Evolutionary conservation across 2,329 filamentous ascomycete species (phyloP).

Genomic region (Fusarium praegraminearum): DNA sequence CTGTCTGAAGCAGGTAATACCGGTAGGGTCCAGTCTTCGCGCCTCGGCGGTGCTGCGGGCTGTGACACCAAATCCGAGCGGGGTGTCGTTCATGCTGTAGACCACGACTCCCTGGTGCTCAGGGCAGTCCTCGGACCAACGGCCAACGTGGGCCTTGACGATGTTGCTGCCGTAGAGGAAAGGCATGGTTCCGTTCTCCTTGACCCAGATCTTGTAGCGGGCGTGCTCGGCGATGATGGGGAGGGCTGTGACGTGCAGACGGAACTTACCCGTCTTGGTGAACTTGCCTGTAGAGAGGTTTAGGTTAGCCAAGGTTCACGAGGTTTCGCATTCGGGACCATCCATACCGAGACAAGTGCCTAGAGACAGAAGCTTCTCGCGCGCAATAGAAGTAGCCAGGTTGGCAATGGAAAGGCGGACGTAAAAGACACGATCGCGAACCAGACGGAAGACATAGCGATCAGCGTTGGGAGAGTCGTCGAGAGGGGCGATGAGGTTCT

Average conservation of each 20-base stretch:
- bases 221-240: slow-evolving; percentile 91
- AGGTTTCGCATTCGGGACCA: too few relatives aligned
- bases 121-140: slow-evolving; percentile 91
- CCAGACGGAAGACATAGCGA: slow-evolving; percentile 86
- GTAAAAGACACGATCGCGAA: slow-evolving; percentile 90
- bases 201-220: slow-evolving; percentile 97
- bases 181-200: slow-evolving; percentile 96
- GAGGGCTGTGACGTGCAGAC: slow-evolving; percentile 89
- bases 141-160: slow-evolving; percentile 76
- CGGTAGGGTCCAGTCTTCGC: slow-evolving; percentile 87
- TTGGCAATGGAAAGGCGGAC: slow-evolving; percentile 91
- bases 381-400: slow-evolving; percentile 85
- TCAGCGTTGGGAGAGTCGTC: slow-evolving; percentile 76
- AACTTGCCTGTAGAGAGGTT: slow-evolving; percentile 75
- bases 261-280: slow-evolving; percentile 96
- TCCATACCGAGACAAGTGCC: slow-evolving; percentile 80
- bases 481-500: slow-evolving; percentile 82
- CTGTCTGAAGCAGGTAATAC: slow-evolving; percentile 89
- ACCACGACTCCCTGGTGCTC: slow-evolving; percentile 94
- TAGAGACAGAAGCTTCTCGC: slow-evolving; percentile 85
- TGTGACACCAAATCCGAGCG: slow-evolving; percentile 93
- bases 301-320: slow-evolving; percentile 23
- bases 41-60: slow-evolving; percentile 88
- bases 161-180: slow-evolving; percentile 95
- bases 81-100: slow-evolving; percentile 90